Conservation (phyloP, 164 flowering plant species). For the Liquidambar formosana region DNA sequence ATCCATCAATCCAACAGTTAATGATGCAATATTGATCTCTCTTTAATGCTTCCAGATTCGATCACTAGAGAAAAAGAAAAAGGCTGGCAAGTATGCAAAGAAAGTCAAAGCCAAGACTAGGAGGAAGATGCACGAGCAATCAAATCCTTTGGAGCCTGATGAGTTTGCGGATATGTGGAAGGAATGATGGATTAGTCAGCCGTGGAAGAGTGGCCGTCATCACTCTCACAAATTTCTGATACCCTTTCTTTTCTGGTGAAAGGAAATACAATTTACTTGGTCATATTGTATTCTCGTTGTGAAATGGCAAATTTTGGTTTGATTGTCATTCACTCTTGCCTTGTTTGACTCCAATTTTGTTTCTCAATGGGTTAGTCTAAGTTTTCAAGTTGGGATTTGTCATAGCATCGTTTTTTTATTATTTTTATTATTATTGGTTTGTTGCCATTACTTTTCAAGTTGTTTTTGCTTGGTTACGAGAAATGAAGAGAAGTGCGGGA, state of each 20-base stretch:
- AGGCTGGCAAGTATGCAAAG: constrained; percentile 85
- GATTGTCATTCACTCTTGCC: background rate
- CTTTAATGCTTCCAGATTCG: constrained; percentile 52
- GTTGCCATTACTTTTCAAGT: too few species aligned
- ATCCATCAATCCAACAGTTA: background rate
- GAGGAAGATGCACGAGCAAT: constrained; percentile 77
- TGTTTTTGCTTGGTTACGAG: too few species aligned
- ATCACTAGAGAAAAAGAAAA: constrained; percentile 69
- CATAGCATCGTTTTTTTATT: background rate
- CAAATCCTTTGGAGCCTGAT: constrained; percentile 77
- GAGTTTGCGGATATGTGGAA: constrained; percentile 91
- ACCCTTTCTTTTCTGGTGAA: background rate
- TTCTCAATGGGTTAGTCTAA: background rate
- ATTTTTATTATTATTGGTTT: too few species aligned
- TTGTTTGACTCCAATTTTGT: background rate
- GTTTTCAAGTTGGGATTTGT: background rate
- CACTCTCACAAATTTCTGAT: background rate
- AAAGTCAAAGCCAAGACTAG: constrained; percentile 92
- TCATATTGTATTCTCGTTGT: background rate
- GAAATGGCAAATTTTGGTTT: background rate
- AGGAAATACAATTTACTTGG: background rate
- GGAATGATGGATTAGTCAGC: constrained; percentile 27
- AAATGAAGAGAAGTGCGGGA: too few species aligned
- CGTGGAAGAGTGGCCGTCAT: background rate
- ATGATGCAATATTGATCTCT: background rate